Conservation (phyloP, 2,329 filamentous ascomycete genomes). For the Tolypocladium inflatum region DNA sequence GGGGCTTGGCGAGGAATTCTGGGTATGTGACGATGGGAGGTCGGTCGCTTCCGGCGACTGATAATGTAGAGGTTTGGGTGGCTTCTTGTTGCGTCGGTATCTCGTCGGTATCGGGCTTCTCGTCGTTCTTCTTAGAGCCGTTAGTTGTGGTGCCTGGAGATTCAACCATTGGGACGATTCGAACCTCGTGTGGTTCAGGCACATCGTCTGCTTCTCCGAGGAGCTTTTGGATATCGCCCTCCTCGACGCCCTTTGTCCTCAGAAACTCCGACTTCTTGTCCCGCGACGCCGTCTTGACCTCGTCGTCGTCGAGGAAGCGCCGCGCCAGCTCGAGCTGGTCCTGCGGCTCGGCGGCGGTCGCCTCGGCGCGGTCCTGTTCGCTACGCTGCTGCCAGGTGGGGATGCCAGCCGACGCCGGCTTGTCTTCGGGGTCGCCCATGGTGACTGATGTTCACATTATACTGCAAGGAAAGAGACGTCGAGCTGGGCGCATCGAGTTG, state of each 20-base stretch:
- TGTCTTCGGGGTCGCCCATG: slow-evolving; percentile 25
- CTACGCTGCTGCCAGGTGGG: slow-evolving; percentile 21
- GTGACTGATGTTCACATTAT: not conserved
- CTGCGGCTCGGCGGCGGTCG: slow-evolving; percentile 6
- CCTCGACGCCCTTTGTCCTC: slow-evolving; percentile 61
- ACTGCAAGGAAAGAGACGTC: not conserved
- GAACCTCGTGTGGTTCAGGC: slow-evolving; percentile 8
- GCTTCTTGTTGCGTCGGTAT: slow-evolving; percentile 2
- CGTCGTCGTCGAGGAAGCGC: slow-evolving; percentile 66
- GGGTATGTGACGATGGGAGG: slow-evolving; percentile 60
- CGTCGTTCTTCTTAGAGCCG: not conserved
- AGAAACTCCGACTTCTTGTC: slow-evolving; percentile 72
- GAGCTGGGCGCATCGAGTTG: not conserved
- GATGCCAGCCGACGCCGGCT: slow-evolving; percentile 10
- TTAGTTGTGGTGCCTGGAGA: not conserved
- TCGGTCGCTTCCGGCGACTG: slow-evolving; percentile 27
- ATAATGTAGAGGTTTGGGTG: slow-evolving; percentile 14
- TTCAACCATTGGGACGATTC: slow-evolving; percentile 1
- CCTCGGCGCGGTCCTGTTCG: slow-evolving; percentile 5
- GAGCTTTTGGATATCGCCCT: slow-evolving; percentile 58
- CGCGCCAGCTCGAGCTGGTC: slow-evolving; percentile 52
- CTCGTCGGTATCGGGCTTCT: not conserved
- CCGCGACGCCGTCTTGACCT: slow-evolving; percentile 56
- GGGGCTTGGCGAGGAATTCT: slow-evolving; percentile 53
- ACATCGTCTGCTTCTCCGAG: slow-evolving; percentile 28